Evolutionary conservation across 2,329 filamentous ascomycete genomes (phyloP).

Genomic region (Fusarium stilboides): DNA sequence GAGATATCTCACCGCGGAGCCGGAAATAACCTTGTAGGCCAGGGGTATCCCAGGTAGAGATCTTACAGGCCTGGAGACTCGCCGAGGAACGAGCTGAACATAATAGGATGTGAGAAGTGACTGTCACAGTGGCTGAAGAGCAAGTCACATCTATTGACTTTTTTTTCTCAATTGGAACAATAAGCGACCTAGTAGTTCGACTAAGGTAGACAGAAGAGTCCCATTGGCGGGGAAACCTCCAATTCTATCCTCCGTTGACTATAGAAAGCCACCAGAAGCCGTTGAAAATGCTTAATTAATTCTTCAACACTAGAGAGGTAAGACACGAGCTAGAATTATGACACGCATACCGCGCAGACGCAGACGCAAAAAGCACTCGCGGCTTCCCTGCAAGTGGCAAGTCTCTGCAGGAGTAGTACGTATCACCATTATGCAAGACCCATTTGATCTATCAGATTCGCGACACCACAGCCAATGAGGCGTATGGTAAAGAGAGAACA

Average conservation of each 20-base stretch:
- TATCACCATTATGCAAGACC: background rate
- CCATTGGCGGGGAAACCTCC: too few species aligned
- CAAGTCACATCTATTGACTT: too few species aligned
- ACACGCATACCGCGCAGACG: too few species aligned
- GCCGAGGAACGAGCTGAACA: conserved; percentile 13
- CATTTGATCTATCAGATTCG: conserved; percentile 20
- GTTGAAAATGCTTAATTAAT: background rate
- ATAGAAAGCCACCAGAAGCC: too few species aligned
- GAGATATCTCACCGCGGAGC: conserved; percentile 1
- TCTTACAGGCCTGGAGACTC: background rate
- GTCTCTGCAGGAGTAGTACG: conserved; percentile 9
- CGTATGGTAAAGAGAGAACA: background rate
- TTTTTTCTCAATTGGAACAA: too few species aligned
- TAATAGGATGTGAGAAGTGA: conserved; percentile 19
- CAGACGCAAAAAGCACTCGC: background rate
- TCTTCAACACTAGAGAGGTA: conserved; percentile 4
- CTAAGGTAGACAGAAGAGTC: too few species aligned
- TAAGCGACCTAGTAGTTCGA: too few species aligned
- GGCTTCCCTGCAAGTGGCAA: background rate
- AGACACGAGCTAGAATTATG: too few species aligned
- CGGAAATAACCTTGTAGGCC: background rate
- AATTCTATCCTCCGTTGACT: too few species aligned
- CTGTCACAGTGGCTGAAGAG: background rate
- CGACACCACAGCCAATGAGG: background rate
- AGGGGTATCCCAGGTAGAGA: conserved; percentile 8